phyloP scores from a whole-genome alignment of 495 filamentous ascomycete genomes.

The Hypoxylon trugodes region DNA sequence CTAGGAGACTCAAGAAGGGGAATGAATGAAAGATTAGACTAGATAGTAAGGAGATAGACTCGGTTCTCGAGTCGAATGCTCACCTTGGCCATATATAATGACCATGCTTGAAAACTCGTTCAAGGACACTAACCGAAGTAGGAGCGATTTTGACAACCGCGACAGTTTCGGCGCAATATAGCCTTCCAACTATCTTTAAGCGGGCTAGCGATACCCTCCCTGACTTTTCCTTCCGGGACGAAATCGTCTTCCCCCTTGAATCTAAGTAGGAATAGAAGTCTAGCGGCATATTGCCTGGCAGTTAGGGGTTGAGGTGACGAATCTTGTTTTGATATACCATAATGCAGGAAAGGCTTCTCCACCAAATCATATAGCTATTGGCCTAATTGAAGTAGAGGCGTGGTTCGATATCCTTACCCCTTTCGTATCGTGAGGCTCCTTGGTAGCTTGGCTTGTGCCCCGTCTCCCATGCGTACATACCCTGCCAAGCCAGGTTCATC shows the following conservation, averaged over 20 bases:
- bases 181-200: background rate
- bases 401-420: constrained; percentile 29
- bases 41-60: constrained; percentile 1
- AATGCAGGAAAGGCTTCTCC: background rate
- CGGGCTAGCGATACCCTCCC: background rate
- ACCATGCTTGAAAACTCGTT: background rate
- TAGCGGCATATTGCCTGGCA: constrained; percentile 2
- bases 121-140: background rate
- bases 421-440: constrained; percentile 31
- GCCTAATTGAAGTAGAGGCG: background rate
- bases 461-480: background rate
- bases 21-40: constrained; percentile 9
- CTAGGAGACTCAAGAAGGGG: constrained; percentile 6
- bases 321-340: constrained; percentile 1
- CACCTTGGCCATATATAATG: constrained; percentile 16
- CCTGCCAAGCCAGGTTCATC: background rate
- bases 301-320: constrained; percentile 1
- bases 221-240: constrained; percentile 1
- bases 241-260: background rate
- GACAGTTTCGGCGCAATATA: constrained; percentile 18
- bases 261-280: constrained; percentile 1
- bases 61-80: background rate
- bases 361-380: background rate
- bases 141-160: constrained; percentile 3
- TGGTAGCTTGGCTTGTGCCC: constrained; percentile 17